Evolutionary conservation across 2,329 filamentous ascomycete species (phyloP).

Genomic region (Xylariaceae sp.): DNA sequence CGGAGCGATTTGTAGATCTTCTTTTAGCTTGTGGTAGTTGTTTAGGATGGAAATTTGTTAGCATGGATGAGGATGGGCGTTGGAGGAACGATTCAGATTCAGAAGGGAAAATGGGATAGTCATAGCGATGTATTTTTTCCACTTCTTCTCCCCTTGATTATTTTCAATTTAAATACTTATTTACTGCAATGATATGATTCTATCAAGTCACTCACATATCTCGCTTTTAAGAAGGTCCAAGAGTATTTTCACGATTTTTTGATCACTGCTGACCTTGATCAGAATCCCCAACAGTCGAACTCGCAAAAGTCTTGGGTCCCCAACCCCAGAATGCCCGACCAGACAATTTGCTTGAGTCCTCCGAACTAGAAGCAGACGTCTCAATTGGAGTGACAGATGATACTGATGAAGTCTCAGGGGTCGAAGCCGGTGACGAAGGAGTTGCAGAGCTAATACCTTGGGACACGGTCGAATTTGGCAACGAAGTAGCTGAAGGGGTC

Average conservation of each 20-base stretch:
- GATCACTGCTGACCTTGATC: not conserved
- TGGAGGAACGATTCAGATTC: not conserved
- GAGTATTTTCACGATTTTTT: no score
- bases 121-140: not conserved
- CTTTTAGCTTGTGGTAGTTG: no score
- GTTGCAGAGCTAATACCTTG: not conserved
- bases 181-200: no score
- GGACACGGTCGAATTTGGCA: not conserved
- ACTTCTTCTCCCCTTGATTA: not conserved
- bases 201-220: not conserved
- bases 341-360: not conserved
- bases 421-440: not conserved
- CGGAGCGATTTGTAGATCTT: conserved; percentile 13
- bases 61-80: not conserved
- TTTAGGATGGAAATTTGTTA: no score
- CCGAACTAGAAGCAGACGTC: not conserved
- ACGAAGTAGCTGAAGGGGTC: no score
- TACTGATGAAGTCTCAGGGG: not conserved
- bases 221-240: no score
- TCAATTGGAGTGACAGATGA: not conserved
- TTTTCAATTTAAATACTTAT: no score
- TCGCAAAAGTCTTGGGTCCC: not conserved
- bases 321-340: not conserved
- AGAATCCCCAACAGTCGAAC: not conserved
- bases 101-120: not conserved